Conservation (phyloP, 495 filamentous ascomycete species). For the Podospora pseudocomata region DNA sequence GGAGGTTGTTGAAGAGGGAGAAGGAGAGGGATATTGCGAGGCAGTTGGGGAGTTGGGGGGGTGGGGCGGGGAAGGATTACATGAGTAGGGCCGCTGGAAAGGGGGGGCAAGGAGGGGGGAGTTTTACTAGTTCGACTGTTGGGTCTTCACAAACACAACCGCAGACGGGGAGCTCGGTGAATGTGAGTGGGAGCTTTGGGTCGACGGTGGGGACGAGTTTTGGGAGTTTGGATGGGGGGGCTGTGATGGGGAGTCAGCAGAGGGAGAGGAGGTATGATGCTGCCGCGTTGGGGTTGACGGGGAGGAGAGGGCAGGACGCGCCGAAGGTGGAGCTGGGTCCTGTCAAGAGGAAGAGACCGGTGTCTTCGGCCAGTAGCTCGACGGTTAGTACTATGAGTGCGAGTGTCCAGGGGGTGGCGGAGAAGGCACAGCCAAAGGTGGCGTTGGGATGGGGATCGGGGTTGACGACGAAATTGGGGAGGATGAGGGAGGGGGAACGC, state of each 20-base stretch:
- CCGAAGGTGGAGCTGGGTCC: conserved; percentile 64
- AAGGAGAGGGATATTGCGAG: conserved; percentile 77
- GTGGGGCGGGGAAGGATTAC: conserved; percentile 73
- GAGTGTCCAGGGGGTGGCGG: neutral
- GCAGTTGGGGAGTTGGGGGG: conserved; percentile 58
- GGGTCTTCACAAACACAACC: neutral
- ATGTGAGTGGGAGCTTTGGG: neutral
- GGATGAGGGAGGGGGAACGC: conserved; percentile 55
- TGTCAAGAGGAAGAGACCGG: conserved; percentile 10
- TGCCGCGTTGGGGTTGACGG: conserved; percentile 53
- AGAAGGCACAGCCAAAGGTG: conserved; percentile 2
- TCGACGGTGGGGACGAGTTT: conserved; percentile 5
- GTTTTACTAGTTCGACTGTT: neutral
- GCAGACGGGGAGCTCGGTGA: neutral
- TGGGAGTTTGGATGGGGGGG: conserved; percentile 3
- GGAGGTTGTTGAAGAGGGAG: conserved; percentile 66
- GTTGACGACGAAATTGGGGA: conserved; percentile 44
- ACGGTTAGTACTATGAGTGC: conserved; percentile 33
- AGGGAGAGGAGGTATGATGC: conserved; percentile 38
- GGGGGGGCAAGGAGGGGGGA: neutral
- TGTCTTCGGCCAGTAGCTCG: conserved; percentile 1
- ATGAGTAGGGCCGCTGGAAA: conserved; percentile 43
- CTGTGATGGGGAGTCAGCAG: conserved; percentile 6
- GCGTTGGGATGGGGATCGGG: conserved; percentile 49
- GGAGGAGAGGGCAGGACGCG: conserved; percentile 47